Evolutionary conservation across 345 rosid species (phyloP), one percentile per base, ranked within the genome.

Genomic region (Limnanthes douglasii): DNA sequence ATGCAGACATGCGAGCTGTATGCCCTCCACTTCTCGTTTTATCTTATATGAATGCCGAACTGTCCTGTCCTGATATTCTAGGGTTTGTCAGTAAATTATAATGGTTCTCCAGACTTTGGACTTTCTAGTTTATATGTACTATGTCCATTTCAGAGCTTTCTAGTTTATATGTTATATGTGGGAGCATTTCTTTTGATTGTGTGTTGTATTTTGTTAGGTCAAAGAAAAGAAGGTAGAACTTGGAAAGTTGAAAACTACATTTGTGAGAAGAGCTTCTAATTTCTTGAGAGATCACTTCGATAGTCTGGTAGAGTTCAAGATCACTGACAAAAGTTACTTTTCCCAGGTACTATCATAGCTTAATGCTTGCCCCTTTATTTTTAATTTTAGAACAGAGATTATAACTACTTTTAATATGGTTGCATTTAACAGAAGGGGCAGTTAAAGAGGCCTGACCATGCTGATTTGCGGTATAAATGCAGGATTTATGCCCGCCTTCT

Each of bases 361-460:
- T 36, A 25, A 11, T 23, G 28, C 11, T 34, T 46, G 37, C 25
- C 16, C 16, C 39, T 33, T 30, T 15, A 1, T 14, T 39, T 37
- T 36, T 21, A 28, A 20, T 35, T 11, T 11, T 42, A 38, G 27
- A 16, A 23, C 37, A 19, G 10, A 35, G 54, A 27, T 30, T 43
- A 11, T 40, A 54, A 51, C 45, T 34, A 24, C 15, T 26, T 41
- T 12, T 28, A 15, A 5, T 39, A 39, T 47, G 31, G 43, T 38
- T 61, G 34, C 43, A 29, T 48, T 50, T 50, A 57, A 71, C 77
- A 90, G 96, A 64, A 88, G 50, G 99, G 96, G 18, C 96, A 90
- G 62, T 64, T 90, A 58, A 90, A 90, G 73, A 81, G 96, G 62
- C 99, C 96, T 46, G 99, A 85, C 66, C 99, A 90, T 69, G 96